Percentiles rank a stretch among this genome's conserved stretches.
Evolutionary conservation across 495 filamentous ascomycete species (phyloP).

Genomic region (Tricharina praecox): DNA sequence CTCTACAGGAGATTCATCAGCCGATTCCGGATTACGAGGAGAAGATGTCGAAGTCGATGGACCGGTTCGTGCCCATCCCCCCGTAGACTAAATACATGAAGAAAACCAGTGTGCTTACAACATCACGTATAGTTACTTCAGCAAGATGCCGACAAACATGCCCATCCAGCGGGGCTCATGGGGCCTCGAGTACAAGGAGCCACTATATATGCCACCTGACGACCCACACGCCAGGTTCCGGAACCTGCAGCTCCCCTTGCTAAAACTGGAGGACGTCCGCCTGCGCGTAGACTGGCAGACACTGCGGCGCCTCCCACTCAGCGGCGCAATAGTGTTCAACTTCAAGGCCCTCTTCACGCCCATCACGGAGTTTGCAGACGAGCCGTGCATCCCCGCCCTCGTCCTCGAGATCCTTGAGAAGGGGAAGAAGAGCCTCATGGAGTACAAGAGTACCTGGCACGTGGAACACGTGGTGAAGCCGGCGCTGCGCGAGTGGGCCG

Average conservation of each 20-base stretch:
- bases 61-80: slow-evolving; percentile 37
- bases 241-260: slow-evolving; percentile 36
- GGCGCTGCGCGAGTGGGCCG: slow-evolving; percentile 45
- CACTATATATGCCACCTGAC: slow-evolving; percentile 64
- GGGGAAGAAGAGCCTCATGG: slow-evolving; percentile 58
- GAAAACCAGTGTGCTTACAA: background rate
- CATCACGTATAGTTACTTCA: slow-evolving; percentile 49
- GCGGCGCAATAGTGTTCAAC: slow-evolving; percentile 65
- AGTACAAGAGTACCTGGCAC: slow-evolving; percentile 78
- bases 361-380: slow-evolving; percentile 51
- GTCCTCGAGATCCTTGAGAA: slow-evolving; percentile 50
- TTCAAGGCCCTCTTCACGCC: slow-evolving; percentile 84
- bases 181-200: slow-evolving; percentile 62
- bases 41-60: slow-evolving; percentile 82
- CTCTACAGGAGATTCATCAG: slow-evolving; percentile 56
- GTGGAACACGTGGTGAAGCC: slow-evolving; percentile 61
- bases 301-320: slow-evolving; percentile 61
- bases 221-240: slow-evolving; percentile 48
- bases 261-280: slow-evolving; percentile 44
- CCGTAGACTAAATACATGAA: too few relatives aligned
- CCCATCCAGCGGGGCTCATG: slow-evolving; percentile 81
- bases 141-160: slow-evolving; percentile 53
- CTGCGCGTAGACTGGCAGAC: slow-evolving; percentile 93
- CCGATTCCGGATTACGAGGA: slow-evolving; percentile 77
- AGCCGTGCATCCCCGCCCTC: slow-evolving; percentile 56